These are phyloP conservation scores for Aspergillus nomiae DNA, from an alignment of 2,329 filamentous ascomycete species.

Conservation along the genomic window DNA sequence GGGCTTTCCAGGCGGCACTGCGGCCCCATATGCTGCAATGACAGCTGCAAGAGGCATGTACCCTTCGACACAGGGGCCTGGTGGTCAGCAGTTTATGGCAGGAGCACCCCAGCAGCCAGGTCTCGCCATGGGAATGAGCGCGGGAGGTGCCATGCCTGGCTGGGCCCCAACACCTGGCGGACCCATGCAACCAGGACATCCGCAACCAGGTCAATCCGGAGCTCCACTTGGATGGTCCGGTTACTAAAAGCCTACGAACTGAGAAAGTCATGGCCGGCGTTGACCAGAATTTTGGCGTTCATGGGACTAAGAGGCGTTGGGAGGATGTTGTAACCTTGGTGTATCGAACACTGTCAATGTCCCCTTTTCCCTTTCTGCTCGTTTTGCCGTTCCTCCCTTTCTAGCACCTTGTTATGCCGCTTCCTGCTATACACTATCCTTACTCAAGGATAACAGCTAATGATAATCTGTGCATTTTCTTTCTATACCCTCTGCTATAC, in stretches of 20 bases:
- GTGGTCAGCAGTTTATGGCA: constrained; percentile 36
- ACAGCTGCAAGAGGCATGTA: constrained; percentile 39
- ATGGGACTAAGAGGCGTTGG: constrained; percentile 14
- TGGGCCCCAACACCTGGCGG: constrained; percentile 39
- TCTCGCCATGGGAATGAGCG: constrained; percentile 39
- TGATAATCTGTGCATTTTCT: constrained; percentile 34
- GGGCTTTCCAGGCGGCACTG: constrained; percentile 37
- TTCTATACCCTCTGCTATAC: constrained; percentile 42
- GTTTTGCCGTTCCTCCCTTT: constrained; percentile 2
- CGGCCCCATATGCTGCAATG: constrained; percentile 37
- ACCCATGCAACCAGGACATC: constrained; percentile 40
- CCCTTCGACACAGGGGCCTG: constrained; percentile 36
- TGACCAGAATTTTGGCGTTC: constrained; percentile 28
- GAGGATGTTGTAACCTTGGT: constrained; percentile 4
- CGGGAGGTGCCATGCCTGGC: constrained; percentile 36
- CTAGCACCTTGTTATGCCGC: constrained; percentile 8
- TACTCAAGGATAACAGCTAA: constrained; percentile 25
- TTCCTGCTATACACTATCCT: constrained; percentile 20
- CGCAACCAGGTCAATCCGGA: constrained; percentile 41
- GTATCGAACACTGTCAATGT: not conserved
- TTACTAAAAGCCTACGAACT: constrained; percentile 27
- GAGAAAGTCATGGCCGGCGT: constrained; percentile 24
- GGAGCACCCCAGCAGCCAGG: constrained; percentile 39
- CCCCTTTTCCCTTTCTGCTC: not conserved
- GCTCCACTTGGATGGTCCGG: constrained; percentile 42